A percentile compares a stretch with the other conserved stretches of the same genome.
Conservation (phyloP, 352 stramenopile genomes). For the Pythium utonaiense region DNA sequence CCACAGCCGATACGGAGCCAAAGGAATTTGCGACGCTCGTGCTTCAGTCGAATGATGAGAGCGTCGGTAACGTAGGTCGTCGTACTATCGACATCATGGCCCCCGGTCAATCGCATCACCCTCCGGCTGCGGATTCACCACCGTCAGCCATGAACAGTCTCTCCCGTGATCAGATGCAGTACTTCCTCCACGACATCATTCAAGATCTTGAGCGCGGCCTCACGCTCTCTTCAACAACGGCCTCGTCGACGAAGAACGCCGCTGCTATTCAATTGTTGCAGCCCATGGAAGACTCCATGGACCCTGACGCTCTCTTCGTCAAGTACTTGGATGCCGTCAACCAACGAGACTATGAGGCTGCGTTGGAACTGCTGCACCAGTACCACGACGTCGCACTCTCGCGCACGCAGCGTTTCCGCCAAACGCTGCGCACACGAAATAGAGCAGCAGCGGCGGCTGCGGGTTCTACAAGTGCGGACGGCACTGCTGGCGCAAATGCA, state of each 20-base stretch:
- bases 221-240: constrained; percentile 3
- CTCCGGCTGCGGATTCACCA: neutral
- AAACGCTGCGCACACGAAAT: neutral
- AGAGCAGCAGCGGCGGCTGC: constrained; percentile 2
- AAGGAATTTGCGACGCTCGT: constrained; percentile 19
- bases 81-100: neutral
- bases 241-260: neutral
- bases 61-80: constrained; percentile 4
- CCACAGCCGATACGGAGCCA: constrained; percentile 3
- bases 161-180: constrained; percentile 61
- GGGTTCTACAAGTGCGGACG: neutral
- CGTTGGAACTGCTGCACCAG: constrained; percentile 88
- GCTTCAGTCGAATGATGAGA: constrained; percentile 28
- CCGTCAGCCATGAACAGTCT: constrained; percentile 13
- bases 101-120: neutral
- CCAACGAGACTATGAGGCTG: constrained; percentile 77
- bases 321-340: constrained; percentile 84
- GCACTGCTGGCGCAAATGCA: neutral
- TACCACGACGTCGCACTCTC: constrained; percentile 91
- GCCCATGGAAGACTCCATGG: constrained; percentile 25
- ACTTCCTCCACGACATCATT: constrained; percentile 49
- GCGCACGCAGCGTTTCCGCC: constrained; percentile 8
- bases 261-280: neutral
- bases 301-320: constrained; percentile 74
- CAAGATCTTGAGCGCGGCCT: constrained; percentile 27